Conservation (phyloP, 2,329 filamentous ascomycete genomes). For the Aspergillus quadrilineatus region DNA sequence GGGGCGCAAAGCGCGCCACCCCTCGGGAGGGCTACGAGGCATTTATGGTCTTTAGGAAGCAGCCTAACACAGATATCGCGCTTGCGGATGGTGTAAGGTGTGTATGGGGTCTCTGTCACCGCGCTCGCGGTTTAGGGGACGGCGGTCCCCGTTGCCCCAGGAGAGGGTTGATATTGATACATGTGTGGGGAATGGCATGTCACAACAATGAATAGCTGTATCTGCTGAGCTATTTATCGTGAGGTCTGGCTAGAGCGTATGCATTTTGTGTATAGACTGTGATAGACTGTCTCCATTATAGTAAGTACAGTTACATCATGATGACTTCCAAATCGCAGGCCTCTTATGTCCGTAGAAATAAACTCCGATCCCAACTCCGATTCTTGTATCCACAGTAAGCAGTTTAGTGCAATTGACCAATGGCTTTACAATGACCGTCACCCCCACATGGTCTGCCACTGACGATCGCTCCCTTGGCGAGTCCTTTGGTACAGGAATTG, state of each 20-base stretch:
- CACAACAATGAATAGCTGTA: not conserved
- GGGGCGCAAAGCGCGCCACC: conserved; percentile 45
- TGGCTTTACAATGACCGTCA: not conserved
- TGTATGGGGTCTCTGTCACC: conserved; percentile 47
- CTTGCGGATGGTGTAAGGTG: conserved; percentile 49
- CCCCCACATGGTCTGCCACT: not conserved
- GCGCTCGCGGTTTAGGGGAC: conserved; percentile 41
- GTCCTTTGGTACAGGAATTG: not conserved
- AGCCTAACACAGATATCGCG: conserved; percentile 35
- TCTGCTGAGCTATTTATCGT: conserved; percentile 27
- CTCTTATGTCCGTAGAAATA: not conserved
- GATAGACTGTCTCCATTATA: too few relatives aligned
- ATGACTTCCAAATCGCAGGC: not conserved
- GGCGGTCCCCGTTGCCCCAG: conserved; percentile 39
- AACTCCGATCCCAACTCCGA: not conserved
- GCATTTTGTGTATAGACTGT: too few relatives aligned
- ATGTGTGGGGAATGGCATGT: conserved; percentile 51
- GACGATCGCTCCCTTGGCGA: not conserved
- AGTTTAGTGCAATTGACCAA: not conserved
- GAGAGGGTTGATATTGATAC: conserved; percentile 50
- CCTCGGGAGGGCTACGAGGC: conserved; percentile 52
- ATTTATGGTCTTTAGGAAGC: conserved; percentile 56
- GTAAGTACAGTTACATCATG: not conserved
- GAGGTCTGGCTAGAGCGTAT: conserved; percentile 47
- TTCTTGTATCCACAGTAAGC: not conserved